These are phyloP conservation scores for Chaetothyriales sp. DNA, from an alignment of 2,329 filamentous ascomycete genomes.

Conservation along the genomic window DNA sequence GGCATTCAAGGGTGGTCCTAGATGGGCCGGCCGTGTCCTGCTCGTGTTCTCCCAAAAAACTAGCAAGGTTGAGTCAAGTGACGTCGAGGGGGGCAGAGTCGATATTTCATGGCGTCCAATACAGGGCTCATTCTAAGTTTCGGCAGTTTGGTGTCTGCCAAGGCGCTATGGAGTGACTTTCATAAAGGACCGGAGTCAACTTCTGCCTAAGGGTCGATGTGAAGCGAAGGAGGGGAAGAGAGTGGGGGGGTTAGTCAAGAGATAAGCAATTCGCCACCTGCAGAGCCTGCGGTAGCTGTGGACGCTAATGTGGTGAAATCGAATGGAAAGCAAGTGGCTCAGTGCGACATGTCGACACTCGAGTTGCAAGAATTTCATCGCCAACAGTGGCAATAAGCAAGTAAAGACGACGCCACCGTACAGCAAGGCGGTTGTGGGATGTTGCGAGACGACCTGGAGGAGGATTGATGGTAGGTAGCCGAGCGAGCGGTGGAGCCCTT, in stretches of 20 bases:
- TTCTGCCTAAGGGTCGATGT: neutral
- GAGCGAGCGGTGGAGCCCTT: neutral
- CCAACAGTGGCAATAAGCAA: neutral
- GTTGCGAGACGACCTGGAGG: neutral
- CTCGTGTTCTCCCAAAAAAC: neutral
- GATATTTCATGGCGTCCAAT: neutral
- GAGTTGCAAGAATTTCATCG: neutral
- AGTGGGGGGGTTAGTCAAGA: neutral
- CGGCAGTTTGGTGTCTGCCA: neutral
- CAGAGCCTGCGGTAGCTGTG: neutral
- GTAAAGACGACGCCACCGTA: neutral
- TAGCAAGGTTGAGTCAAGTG: neutral
- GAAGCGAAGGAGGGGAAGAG: neutral
- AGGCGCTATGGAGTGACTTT: neutral
- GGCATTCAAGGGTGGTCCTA: neutral
- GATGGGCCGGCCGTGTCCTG: neutral
- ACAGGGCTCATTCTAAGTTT: neutral
- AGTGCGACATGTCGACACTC: neutral
- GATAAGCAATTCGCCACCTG: neutral
- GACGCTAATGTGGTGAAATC: neutral
- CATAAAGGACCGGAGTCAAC: neutral
- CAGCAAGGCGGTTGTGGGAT: neutral
- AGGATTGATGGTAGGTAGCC: neutral
- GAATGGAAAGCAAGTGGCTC: neutral
- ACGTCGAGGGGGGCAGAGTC: neutral